Evolutionary conservation across 257 asterid genomes (phyloP).

Genomic region (Solanum piurae): DNA sequence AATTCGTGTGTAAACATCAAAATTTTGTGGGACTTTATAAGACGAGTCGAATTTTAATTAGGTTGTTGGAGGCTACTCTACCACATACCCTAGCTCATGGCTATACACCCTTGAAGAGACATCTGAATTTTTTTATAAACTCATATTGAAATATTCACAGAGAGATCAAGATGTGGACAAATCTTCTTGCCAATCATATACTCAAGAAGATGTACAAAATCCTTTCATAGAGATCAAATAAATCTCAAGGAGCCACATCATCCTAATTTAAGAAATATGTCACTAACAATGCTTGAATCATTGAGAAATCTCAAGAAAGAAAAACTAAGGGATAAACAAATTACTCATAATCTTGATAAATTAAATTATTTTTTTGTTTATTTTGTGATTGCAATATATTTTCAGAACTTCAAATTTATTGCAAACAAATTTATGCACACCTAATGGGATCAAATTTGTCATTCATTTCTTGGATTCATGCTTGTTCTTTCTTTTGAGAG

Average conservation of each 20-base stretch:
- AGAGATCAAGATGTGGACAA: background rate
- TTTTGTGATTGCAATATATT: background rate
- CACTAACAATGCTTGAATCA: background rate
- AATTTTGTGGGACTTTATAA: background rate
- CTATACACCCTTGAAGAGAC: background rate
- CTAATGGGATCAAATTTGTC: background rate
- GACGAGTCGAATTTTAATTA: background rate
- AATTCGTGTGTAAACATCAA: too few relatives aligned
- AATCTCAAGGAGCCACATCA: background rate
- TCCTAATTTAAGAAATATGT: background rate
- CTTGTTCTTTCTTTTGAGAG: too few relatives aligned
- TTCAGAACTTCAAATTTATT: too few relatives aligned
- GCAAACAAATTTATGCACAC: background rate
- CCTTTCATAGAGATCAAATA: background rate
- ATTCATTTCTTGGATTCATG: too few relatives aligned
- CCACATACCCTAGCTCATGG: background rate
- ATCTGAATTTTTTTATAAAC: background rate
- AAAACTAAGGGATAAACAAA: too few relatives aligned
- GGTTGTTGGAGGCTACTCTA: background rate
- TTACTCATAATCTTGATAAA: background rate
- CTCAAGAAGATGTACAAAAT: background rate
- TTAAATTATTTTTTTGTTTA: too few relatives aligned
- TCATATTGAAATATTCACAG: background rate
- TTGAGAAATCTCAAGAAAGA: background rate
- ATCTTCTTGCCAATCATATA: background rate